Evolutionary conservation across 139 green algal species (phyloP), one percentile per base, ranked within the genome.

Genomic region (Limnomonas spitsbergensis): DNA sequence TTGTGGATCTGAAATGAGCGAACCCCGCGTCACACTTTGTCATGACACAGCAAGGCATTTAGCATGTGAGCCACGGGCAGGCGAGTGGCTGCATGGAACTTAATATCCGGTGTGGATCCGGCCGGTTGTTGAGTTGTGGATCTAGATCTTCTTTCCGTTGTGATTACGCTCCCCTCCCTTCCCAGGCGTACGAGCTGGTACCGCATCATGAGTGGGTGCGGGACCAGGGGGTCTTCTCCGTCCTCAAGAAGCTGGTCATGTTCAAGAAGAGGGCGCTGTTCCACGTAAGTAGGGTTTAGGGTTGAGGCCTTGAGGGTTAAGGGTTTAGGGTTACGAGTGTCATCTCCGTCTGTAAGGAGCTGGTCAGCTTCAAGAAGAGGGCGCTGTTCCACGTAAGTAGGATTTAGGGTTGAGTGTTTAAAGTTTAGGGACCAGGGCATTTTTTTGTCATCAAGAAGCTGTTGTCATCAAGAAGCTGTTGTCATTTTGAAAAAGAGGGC

Each of bases 231-330:
- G 40, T 87, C 27, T 87, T 83, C 67, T 73, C 76, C 0, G 54
- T 87, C 42, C 76, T 84, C 38, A 83, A 83, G 39, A 84, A 84
- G 79, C 76, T 87, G 66, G 83, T 87, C 34, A 78, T 84, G 47
- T 87, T 87, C 66, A 83, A 82, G 40, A 83, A 83, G 70, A 76
- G 77, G 29, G 34, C 66, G n/a, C 24, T 87, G 37, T 87, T 81
- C 38, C 47, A 81, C 66, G 82, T 84, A 20, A 53, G 78, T 69
- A 14, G n/a, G n/a, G n/a, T n/a, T n/a, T n/a, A n/a, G n/a, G n/a
- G n/a, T n/a, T n/a, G n/a, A n/a, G n/a, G n/a, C n/a, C n/a, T n/a
- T n/a, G n/a, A n/a, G n/a, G n/a, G n/a, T 3, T 56, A n/a, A n/a
- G n/a, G 83, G 83, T 72, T 83, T 36, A 79, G 83, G 26, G 73